Base-by-base conservation (phyloP, 2,329 filamentous ascomycete species). In the Clonostachys byssicola region DNA sequence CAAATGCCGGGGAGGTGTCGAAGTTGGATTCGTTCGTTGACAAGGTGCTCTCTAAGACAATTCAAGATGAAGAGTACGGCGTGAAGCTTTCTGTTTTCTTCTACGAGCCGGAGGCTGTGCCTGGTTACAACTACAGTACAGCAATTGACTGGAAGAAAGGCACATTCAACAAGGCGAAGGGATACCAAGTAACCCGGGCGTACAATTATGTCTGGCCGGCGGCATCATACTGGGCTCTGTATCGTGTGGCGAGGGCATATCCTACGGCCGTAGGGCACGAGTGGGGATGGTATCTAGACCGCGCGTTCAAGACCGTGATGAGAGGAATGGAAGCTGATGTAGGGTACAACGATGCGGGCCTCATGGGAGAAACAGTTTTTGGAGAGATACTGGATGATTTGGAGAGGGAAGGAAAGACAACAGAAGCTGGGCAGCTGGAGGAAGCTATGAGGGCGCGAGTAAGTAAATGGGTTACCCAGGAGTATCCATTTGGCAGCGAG, bases 281-380 rank as follows among this genome's bases (percentile, higher is more conserved):
- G 14, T 78, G 75, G 71, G 62, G 64, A 1, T 83, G 79, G 78
- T 83, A 83, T 54, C 58, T 83, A 1, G 58, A 63, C 20, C 75
- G 79, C 45, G 75, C 80, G 2, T 77, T 76, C 47, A 66, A 70
- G 39, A 83, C 79, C 0, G 65, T 77, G 1, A 58, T 71, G 20
- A 59, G 69, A 3, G 59, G 56, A 16, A 66, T 64, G 35, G 59
- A 68, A 12, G 54, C 58, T 0, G 69, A 74, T 9, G 64, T 71
- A 1, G 61, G 60, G 0, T 80, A 80, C 46, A 64, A 61, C 6
- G 56, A 70, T 1, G 62, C 71, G 8, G 79, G 80, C 0, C 55
- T 83, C 1, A 83, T 83, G 80, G 80, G 80, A 1, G 80, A 83
- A 60, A 80, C 77, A 0, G 71, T 83, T 1, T 76, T 76, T 48